A percentile compares a stretch with the other conserved stretches of the same genome.
Evolutionary conservation across 2,329 filamentous ascomycete genomes (phyloP).

Genomic region (Cladobotryum protrusum): DNA sequence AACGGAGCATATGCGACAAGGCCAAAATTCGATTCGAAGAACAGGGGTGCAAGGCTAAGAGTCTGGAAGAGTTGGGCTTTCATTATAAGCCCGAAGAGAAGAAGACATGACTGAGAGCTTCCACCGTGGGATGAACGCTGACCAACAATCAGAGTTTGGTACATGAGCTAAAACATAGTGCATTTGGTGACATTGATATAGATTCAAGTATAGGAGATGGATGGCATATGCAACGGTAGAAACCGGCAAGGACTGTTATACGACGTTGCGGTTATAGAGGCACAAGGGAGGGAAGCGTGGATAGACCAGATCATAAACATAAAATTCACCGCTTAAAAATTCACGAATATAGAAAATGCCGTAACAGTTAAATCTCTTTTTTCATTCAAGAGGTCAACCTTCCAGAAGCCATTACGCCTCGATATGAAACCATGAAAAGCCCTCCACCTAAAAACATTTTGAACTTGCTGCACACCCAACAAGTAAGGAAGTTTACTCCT

Average conservation of each 20-base stretch:
- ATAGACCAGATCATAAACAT: neutral
- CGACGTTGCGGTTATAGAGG: neutral
- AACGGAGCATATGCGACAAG: slow-evolving; percentile 58
- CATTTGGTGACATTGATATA: neutral
- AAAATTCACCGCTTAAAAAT: slow-evolving; percentile 1
- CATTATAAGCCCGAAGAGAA: slow-evolving; percentile 35
- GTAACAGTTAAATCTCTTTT: slow-evolving; percentile 27
- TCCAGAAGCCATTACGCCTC: slow-evolving; percentile 34
- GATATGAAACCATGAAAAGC: slow-evolving; percentile 30
- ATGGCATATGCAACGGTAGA: neutral
- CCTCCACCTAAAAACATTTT: slow-evolving; percentile 19
- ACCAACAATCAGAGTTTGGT: too few species aligned
- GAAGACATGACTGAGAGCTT: neutral
- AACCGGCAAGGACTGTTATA: neutral
- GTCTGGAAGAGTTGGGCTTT: slow-evolving; percentile 67
- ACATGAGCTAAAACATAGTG: too few species aligned
- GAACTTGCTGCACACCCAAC: slow-evolving; percentile 35
- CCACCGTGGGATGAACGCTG: too few species aligned
- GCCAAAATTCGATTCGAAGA: slow-evolving; percentile 68
- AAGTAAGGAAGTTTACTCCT: slow-evolving; percentile 28
- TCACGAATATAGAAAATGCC: slow-evolving; percentile 10
- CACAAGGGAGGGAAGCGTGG: neutral
- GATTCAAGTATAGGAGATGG: neutral
- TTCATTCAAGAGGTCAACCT: slow-evolving; percentile 29
- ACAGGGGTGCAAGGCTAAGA: slow-evolving; percentile 57